Base-by-base conservation (phyloP, 2,329 filamentous ascomycete genomes). In the Verticillium tricorpus region DNA sequence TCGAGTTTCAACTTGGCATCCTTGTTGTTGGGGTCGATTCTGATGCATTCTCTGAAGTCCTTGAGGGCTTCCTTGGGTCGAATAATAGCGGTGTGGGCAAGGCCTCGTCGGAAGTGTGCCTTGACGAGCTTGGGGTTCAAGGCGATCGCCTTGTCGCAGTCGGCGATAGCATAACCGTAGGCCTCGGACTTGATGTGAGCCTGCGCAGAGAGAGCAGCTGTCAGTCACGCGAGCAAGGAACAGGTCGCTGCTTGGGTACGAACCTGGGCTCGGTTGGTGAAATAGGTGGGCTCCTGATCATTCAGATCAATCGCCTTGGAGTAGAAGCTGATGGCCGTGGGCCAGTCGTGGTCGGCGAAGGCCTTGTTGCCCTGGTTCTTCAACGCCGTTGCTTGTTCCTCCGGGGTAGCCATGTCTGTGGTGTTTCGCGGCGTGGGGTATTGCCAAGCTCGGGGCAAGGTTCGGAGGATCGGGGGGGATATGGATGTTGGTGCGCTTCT, bases 361-460 rank as follows among this genome's bases (percentile, higher is more conserved):
- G 93, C 93, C 72, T 93, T 91, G 78, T 99, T 99, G 74, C 95
- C 95, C 77, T 96, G 85, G 76, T 96, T 90, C 81, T 99, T 99
- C 69, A 96, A 82, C 72, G 89, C 90, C 68, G 88, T 85, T 59
- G 94, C 94, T 75, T 91, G 87, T 74, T 91, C 88, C 70, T 78
- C 69, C 28, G 74, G 69, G 35, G 74, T 73, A 63, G 78, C 70
- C 79, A 82, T 82, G 67, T 65, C 58, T 56, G 54, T 52, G 45
- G 45, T 52, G 45, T 52, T 52, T 25, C 45, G 45, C 45, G n/a
- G 45, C 45, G 45, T 52, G 45, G 45, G 45, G 45, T 52, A 52
- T 19, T 52, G 45, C 45, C 45, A 52, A 52, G 45, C 45, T 52
- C 45, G 45, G 45, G n/a, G 45, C 45, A 52, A 52, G 45, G 45